Evolutionary conservation across 768 basidiomycete genomes (phyloP).

Genomic region (Polyporus arcularius): DNA sequence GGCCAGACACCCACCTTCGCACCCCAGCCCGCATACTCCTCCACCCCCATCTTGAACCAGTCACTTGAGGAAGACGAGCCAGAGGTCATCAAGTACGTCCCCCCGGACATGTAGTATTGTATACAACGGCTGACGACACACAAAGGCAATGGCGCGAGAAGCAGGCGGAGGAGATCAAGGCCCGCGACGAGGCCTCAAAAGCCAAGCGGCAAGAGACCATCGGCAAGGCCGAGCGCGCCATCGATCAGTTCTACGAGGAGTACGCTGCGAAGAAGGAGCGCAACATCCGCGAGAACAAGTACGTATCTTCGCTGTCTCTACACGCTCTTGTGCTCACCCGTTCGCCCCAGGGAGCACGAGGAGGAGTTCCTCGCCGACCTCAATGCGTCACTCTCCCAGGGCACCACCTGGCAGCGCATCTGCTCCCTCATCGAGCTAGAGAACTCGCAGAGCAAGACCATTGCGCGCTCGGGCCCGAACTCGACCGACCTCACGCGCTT

Average conservation of each 20-base stretch:
- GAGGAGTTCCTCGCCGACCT: constrained; percentile 74
- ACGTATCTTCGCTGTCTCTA: constrained; percentile 29
- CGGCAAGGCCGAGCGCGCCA: constrained; percentile 78
- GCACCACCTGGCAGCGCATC: constrained; percentile 97
- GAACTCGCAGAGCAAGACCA: constrained; percentile 97
- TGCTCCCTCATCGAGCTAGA: constrained; percentile 82
- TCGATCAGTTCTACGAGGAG: constrained; percentile 89
- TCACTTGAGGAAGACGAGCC: constrained; percentile 77
- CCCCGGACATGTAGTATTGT: neutral
- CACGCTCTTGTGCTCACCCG: neutral
- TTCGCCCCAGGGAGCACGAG: constrained; percentile 73
- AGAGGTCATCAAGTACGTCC: constrained; percentile 78
- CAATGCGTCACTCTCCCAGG: constrained; percentile 75
- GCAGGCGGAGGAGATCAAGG: constrained; percentile 80
- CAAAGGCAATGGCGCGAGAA: constrained; percentile 86
- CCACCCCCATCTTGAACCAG: constrained; percentile 74
- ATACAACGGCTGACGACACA: neutral
- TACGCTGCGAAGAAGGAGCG: constrained; percentile 88
- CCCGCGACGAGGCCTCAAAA: constrained; percentile 80
- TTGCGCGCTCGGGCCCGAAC: constrained; percentile 81
- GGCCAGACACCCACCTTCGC: constrained; percentile 62
- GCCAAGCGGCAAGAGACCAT: constrained; percentile 80
- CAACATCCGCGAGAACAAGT: constrained; percentile 96
- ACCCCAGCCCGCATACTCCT: constrained; percentile 68
- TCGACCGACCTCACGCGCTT: constrained; percentile 88